phyloP scores from a whole-genome alignment of 805 yeast species.

The Yamadazyma kitorensis region DNA sequence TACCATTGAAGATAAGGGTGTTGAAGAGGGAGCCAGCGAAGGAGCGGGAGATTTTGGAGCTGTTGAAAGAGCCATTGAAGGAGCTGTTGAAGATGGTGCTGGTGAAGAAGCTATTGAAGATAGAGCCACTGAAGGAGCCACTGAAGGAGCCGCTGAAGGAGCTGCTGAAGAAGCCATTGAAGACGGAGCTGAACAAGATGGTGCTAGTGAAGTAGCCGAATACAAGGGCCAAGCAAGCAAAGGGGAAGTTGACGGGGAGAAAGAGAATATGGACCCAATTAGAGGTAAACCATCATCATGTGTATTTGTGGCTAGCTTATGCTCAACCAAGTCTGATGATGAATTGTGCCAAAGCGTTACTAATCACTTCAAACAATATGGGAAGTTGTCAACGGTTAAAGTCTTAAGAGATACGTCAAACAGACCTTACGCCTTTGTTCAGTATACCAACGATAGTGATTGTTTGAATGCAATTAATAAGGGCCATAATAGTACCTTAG shows the following conservation, averaged over 20 bases:
- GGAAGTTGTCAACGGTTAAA: slow-evolving; percentile 68
- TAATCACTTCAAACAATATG: slow-evolving; percentile 67
- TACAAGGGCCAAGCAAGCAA: not conserved
- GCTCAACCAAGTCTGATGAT: slow-evolving; percentile 65
- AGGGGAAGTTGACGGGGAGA: slow-evolving; percentile 1
- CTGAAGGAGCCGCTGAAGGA: no score
- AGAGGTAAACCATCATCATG: slow-evolving; percentile 78
- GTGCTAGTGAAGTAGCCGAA: not conserved
- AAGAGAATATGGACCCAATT: slow-evolving; percentile 10
- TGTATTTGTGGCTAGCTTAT: slow-evolving; percentile 82
- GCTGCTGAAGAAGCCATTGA: not conserved
- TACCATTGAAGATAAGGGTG: not conserved
- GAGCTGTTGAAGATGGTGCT: not conserved
- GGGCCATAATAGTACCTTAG: slow-evolving; percentile 67
- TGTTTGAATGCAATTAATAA: slow-evolving; percentile 63
- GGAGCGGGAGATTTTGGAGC: not conserved
- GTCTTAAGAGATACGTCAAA: slow-evolving; percentile 78
- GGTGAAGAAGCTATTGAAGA: not conserved
- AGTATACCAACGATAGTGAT: slow-evolving; percentile 67
- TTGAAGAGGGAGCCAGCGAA: not conserved
- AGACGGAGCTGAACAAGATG: not conserved
- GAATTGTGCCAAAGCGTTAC: slow-evolving; percentile 67
- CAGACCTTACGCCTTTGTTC: slow-evolving; percentile 91
- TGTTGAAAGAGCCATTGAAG: not conserved
- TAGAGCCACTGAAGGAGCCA: no score